Conservation (phyloP, 768 basidiomycete species). For the Steccherinum ochraceum region DNA sequence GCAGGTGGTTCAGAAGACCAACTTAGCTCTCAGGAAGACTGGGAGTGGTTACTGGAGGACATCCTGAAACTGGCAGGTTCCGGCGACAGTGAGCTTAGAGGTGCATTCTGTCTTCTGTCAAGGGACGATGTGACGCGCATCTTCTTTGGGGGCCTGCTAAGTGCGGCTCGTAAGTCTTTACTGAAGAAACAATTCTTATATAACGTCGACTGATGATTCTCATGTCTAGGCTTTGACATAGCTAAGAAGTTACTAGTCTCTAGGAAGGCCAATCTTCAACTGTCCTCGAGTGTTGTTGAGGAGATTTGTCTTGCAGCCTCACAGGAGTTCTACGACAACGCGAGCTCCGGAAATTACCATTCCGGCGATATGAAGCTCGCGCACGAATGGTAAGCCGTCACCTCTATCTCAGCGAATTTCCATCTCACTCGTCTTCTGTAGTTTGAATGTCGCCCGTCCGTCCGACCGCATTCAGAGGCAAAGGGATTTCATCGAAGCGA, state of each 20-base stretch:
- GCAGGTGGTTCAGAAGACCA: slow-evolving; percentile 50
- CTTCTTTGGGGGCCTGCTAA: slow-evolving; percentile 82
- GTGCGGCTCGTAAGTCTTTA: slow-evolving; percentile 75
- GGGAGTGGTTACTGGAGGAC: slow-evolving; percentile 85
- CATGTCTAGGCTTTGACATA: slow-evolving; percentile 51
- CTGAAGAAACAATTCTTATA: not conserved
- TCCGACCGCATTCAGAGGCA: slow-evolving; percentile 62
- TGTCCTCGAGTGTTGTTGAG: slow-evolving; percentile 53
- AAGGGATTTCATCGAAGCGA: slow-evolving; percentile 95
- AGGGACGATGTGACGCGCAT: slow-evolving; percentile 70
- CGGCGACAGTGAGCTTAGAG: slow-evolving; percentile 55
- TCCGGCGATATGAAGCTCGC: slow-evolving; percentile 95
- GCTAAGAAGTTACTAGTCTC: slow-evolving; percentile 57
- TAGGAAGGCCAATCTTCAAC: slow-evolving; percentile 35
- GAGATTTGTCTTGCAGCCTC: slow-evolving; percentile 76
- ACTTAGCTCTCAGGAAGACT: slow-evolving; percentile 61
- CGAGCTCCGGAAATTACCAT: slow-evolving; percentile 86
- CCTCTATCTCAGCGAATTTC: too few species aligned
- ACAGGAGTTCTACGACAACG: slow-evolving; percentile 92
- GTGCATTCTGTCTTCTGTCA: slow-evolving; percentile 76
- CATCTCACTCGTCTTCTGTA: slow-evolving; percentile 30
- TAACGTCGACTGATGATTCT: not conserved
- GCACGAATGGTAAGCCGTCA: slow-evolving; percentile 91
- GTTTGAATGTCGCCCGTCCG: slow-evolving; percentile 66
- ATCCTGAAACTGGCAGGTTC: slow-evolving; percentile 75